Conservation (phyloP, 805 yeast species). For the Debaryomyces hansenii region DNA sequence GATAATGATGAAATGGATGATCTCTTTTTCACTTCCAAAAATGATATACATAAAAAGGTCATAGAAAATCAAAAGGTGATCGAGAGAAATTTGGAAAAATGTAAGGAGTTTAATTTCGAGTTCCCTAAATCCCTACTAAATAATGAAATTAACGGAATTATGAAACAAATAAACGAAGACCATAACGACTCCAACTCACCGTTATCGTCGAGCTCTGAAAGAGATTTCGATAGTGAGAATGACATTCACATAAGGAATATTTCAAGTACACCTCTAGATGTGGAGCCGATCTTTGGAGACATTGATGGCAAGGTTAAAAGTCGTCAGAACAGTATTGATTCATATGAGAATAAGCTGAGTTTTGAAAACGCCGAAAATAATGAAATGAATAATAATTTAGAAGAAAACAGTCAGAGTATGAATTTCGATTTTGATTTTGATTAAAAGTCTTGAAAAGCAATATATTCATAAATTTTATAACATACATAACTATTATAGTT, state of each 20-base stretch:
- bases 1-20: slow-evolving; percentile 1
- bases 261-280: neutral
- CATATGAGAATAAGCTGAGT: neutral
- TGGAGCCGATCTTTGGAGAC: neutral
- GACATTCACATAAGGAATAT: neutral
- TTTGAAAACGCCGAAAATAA: neutral
- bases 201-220: neutral
- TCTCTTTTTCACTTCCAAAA: neutral
- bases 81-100: slow-evolving; percentile 16
- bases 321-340: neutral
- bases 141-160: slow-evolving; percentile 8
- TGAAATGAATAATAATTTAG: neutral
- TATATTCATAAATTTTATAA: neutral
- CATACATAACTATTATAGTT: neutral
- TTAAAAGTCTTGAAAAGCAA: neutral
- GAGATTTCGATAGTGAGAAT: slow-evolving; percentile 2
- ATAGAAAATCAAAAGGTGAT: slow-evolving; percentile 9
- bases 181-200: neutral
- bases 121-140: slow-evolving; percentile 22
- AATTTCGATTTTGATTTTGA: slow-evolving; percentile 8
- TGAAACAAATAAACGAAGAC: slow-evolving; percentile 2
- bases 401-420: neutral
- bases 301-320: neutral
- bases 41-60: slow-evolving; percentile 9
- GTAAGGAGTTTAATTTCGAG: slow-evolving; percentile 23